Evolutionary conservation across 202 grass and related monocot species (phyloP).

Genomic region (Panicum virgatum): DNA sequence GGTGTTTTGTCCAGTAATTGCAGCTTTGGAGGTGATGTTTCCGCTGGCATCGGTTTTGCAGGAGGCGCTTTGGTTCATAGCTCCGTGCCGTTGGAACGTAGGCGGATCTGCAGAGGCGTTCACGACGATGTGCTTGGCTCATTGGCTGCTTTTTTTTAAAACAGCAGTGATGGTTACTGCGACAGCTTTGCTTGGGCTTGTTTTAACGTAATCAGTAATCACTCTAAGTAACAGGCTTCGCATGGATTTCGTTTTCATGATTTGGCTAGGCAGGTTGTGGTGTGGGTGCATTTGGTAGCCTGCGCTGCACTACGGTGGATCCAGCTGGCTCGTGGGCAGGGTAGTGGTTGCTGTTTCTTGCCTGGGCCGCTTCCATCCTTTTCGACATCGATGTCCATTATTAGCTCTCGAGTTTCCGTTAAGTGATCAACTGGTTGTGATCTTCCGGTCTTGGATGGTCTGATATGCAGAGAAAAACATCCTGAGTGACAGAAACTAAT

Average conservation of each 20-base stretch:
- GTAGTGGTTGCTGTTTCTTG: neutral
- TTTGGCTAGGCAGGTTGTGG: neutral
- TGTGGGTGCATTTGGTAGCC: neutral
- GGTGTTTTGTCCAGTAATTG: neutral
- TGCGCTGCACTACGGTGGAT: neutral
- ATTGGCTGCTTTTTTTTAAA: neutral
- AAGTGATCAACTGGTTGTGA: neutral
- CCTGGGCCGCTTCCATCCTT: neutral
- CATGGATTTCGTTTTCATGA: neutral
- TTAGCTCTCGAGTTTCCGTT: too few relatives aligned
- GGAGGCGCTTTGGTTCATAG: slow-evolving; percentile 34
- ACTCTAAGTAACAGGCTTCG: neutral
- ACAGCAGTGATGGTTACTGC: neutral
- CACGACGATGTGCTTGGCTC: neutral
- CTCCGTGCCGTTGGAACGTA: slow-evolving; percentile 26
- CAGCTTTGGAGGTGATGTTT: slow-evolving; percentile 51
- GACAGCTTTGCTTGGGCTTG: neutral
- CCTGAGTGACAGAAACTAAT: too few relatives aligned
- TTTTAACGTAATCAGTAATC: neutral
- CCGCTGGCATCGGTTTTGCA: slow-evolving; percentile 46
- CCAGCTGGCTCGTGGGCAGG: neutral
- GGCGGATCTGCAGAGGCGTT: neutral
- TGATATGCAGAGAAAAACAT: too few relatives aligned
- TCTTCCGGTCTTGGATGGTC: neutral
- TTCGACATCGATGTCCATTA: neutral